phyloP scores from a whole-genome alignment of 768 basidiomycete genomes.

The Tulasnella sp. region DNA sequence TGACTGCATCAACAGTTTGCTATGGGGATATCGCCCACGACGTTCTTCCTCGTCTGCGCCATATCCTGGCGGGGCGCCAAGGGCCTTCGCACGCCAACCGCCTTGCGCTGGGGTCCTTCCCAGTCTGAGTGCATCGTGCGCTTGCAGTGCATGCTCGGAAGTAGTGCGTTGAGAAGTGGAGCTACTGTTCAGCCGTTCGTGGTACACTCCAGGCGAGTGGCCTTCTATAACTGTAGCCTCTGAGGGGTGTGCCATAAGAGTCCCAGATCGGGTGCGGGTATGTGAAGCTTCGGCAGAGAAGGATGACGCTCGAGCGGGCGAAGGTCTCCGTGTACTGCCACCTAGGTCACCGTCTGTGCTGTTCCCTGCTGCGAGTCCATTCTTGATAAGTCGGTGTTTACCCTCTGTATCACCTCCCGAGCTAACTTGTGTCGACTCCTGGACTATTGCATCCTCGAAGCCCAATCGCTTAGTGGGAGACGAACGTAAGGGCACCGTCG shows the following conservation, averaged over 20 bases:
- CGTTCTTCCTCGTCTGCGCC: neutral
- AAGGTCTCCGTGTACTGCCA: conserved; percentile 9
- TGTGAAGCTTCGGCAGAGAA: neutral
- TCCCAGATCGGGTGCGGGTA: neutral
- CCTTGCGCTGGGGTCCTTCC: neutral
- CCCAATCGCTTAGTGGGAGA: neutral
- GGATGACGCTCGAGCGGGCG: neutral
- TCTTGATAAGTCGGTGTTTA: neutral
- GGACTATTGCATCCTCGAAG: neutral
- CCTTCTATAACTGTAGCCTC: conserved; percentile 5
- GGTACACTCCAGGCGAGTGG: neutral
- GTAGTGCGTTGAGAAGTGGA: conserved; percentile 4
- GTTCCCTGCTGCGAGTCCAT: neutral
- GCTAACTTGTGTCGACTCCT: neutral
- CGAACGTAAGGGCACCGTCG: conserved; percentile 33
- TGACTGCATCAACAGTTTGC: neutral
- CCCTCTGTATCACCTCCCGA: conserved; percentile 9
- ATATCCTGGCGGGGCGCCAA: too few relatives aligned
- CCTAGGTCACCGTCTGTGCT: conserved; percentile 10
- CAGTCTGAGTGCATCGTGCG: neutral
- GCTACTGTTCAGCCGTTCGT: conserved; percentile 6
- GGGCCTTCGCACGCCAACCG: too few relatives aligned
- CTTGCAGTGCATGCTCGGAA: neutral
- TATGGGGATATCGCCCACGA: neutral
- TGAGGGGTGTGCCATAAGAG: neutral